Base-by-base conservation (phyloP, 495 filamentous ascomycete genomes). In the Penicillium paxilli region DNA sequence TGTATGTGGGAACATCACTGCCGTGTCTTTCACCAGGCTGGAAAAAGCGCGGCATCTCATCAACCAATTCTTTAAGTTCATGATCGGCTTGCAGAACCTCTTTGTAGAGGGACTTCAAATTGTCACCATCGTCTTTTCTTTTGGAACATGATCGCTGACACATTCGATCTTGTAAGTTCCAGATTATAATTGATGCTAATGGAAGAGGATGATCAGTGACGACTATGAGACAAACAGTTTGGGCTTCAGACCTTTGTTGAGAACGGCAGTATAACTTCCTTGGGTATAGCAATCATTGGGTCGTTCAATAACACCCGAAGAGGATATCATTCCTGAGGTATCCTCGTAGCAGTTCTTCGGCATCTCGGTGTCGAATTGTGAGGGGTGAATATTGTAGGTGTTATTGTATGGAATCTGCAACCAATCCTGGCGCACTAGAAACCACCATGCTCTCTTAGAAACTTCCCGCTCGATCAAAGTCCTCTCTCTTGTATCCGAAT, bases 371-470 rank as follows among this genome's bases (percentile, higher is more conserved):
- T 49, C 33, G 25, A 59, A 59, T 22, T 59, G 56, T 0, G 24
- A 44, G 2, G 56, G 51, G 16, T 59, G 50, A 17, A 59, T 59
- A 20, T 41, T 54, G 22, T 54, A 59, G 5, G 51, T 59, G 20
- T 59, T 59, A 26, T 47, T 54, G 22, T 45, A 51, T 4, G 56
- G 56, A 21, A 59, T 59, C 25, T 59, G 56, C 21, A 59, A 23
- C 56, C 56, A 59, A 28, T 59, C 56, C 16, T 59, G 56, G n/a
- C 56, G 35, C 3, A 59, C 51, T n/a, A 59, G 24, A 23, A 59
- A 59, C 56, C 56, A 59, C 56, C 56, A 50, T n/a, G 24, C 49
- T 23, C 55, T n/a, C 35, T 58, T 58, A 17, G 40, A 49, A 21
- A 58, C 55, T 40, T 58, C 55, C 16, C 49, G 55, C n/a, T 48